phyloP scores from a whole-genome alignment of 108 stramenopile genomes.

The Cylindrotheca fusiformis region DNA sequence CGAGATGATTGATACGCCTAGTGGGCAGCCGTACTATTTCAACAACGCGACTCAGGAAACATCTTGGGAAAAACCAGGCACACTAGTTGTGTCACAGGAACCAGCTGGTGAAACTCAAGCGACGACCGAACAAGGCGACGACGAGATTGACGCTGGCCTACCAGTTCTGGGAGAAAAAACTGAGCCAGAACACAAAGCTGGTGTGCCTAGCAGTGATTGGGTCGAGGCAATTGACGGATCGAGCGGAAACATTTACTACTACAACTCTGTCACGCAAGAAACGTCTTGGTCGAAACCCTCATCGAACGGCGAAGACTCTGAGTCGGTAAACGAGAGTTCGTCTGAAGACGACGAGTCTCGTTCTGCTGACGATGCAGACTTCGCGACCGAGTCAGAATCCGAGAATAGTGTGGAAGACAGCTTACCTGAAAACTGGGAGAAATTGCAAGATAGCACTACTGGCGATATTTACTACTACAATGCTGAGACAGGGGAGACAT shows the following conservation, averaged over 20 bases:
- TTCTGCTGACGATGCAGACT: neutral
- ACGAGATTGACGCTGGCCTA: neutral
- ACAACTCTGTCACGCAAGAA: conserved; percentile 36
- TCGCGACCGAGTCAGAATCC: neutral
- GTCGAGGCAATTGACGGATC: conserved; percentile 29
- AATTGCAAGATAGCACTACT: conserved; percentile 30
- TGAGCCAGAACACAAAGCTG: neutral
- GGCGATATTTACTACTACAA: conserved; percentile 48
- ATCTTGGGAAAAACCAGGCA: conserved; percentile 25
- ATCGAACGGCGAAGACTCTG: conserved; percentile 11
- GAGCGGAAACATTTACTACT: conserved; percentile 40
- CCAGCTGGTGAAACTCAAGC: neutral
- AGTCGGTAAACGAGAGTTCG: neutral
- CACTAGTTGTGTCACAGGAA: conserved; percentile 14
- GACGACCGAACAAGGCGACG: neutral
- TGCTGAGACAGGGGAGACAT: conserved; percentile 21
- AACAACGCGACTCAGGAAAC: conserved; percentile 36
- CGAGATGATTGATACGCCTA: neutral
- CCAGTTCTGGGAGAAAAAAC: neutral
- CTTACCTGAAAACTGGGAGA: conserved; percentile 48
- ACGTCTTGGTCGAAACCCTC: conserved; percentile 26
- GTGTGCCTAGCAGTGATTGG: conserved; percentile 35
- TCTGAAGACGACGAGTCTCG: neutral
- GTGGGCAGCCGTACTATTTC: conserved; percentile 47
- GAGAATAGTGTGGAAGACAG: neutral